Evolutionary conservation across 805 yeast genomes (phyloP).

Genomic region (Monosporozyma aerobia): DNA sequence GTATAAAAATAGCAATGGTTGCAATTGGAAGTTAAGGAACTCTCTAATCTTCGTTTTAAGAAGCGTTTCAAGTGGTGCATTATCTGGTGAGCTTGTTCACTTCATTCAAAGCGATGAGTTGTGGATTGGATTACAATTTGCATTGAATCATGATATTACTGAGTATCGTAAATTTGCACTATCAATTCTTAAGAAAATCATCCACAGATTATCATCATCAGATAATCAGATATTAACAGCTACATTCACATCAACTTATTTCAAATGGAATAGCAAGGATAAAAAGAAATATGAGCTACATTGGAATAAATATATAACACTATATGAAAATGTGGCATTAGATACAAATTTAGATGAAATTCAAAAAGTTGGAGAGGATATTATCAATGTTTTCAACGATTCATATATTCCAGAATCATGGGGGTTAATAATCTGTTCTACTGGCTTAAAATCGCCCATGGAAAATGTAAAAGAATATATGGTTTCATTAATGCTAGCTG

Average conservation of each 20-base stretch:
- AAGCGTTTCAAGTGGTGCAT: slow-evolving; percentile 29
- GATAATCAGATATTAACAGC: neutral
- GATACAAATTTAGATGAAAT: slow-evolving; percentile 85
- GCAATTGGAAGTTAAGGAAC: slow-evolving; percentile 30
- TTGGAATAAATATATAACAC: slow-evolving; percentile 67
- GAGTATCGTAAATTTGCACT: slow-evolving; percentile 63
- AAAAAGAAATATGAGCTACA: slow-evolving; percentile 30
- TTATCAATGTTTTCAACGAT: slow-evolving; percentile 43
- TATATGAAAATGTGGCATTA: slow-evolving; percentile 71
- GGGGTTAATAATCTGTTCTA: slow-evolving; percentile 64
- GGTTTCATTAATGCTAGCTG: slow-evolving; percentile 43
- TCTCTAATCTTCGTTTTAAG: slow-evolving; percentile 51
- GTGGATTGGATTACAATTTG: slow-evolving; percentile 51
- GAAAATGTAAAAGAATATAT: slow-evolving; percentile 67
- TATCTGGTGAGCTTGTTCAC: slow-evolving; percentile 4
- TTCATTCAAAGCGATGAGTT: slow-evolving; percentile 29
- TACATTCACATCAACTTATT: slow-evolving; percentile 7
- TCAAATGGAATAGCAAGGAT: slow-evolving; percentile 22
- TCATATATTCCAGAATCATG: slow-evolving; percentile 56
- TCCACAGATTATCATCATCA: slow-evolving; percentile 35
- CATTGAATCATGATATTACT: slow-evolving; percentile 46
- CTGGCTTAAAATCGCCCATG: slow-evolving; percentile 68
- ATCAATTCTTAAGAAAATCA: slow-evolving; percentile 53
- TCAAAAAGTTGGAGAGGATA: slow-evolving; percentile 62
- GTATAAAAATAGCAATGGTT: slow-evolving; percentile 21